Base-by-base conservation (phyloP, 225 moss, liverwort and hornwort genomes). In the Climacium dendroides region DNA sequence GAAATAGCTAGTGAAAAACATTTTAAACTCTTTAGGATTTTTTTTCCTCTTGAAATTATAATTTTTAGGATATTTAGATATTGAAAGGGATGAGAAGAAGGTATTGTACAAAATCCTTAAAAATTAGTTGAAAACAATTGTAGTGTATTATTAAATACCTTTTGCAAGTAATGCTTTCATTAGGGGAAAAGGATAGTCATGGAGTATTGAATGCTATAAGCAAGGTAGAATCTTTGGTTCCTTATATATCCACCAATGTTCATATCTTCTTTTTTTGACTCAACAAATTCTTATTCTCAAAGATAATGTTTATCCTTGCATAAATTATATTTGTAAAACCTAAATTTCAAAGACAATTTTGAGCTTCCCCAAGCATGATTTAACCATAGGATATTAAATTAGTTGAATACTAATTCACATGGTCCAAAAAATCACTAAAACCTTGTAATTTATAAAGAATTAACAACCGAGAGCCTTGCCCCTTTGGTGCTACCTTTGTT, bases 181-280 rank as follows among this genome's bases (percentile, higher is more conserved):
- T 13, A 7, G 6, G 0, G 0, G 43, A 9, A 0, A 0, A 0
- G 2, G 9, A 71, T 71, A 14, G 24, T 14, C 26, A n/a, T n/a
- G 26, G 3, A 28, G 1, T 43, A 9, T 71, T 71, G 15, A 43
- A 15, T 28, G 9, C 3, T 71, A 26, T 3, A 43, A 43, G 1
- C 9, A 26, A 9, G 15, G 15, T 26, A 7, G 41, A 9, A 73
- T 19, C 7, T 73, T 73, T 30, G 28, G 15, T 41, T 10, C 9
- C 25, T 70, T 41, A 0, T 15, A 39, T 15, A 15, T 3, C 41
- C 9, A 25, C 41, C 20, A n/a, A 8, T 11, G 7, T 4, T 47
- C 7, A 18, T 30, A 47, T 45, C 6, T 73, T 29, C 11, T 3
- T 29, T 25, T 10, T 29, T 18, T 18, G 6, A 29, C 7, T 29